Evolutionary conservation across 1,284 basidiomycete genomes (phyloP).

Genomic region (Trametes hirsuta): DNA sequence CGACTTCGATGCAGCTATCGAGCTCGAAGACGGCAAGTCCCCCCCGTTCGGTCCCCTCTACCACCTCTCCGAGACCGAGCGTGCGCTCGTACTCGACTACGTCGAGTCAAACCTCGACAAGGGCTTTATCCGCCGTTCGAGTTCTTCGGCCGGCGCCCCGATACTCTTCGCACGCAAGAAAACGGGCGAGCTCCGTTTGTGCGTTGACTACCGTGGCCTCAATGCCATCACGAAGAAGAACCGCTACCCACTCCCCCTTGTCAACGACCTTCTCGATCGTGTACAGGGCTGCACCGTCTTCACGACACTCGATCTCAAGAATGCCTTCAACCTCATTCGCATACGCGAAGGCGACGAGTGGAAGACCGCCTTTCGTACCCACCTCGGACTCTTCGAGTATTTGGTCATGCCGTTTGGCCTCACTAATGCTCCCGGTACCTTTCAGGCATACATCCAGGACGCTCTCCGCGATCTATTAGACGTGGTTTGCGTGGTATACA

Average conservation of each 20-base stretch:
- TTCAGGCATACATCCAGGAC: no score
- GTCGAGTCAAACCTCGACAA: conserved; percentile 41
- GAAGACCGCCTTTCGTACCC: conserved; percentile 14
- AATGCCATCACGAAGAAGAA: conserved; percentile 30
- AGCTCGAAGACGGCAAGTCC: conserved; percentile 11
- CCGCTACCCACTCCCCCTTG: no score
- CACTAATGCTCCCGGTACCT: no score
- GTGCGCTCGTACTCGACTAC: conserved; percentile 33
- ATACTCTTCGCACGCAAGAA: conserved; percentile 51
- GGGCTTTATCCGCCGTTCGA: conserved; percentile 40
- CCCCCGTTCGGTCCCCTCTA: conserved; percentile 27
- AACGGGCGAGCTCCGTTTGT: conserved; percentile 41
- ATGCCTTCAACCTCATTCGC: conserved; percentile 6
- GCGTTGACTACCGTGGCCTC: conserved; percentile 46
- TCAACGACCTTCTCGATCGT: not conserved
- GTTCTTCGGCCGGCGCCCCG: conserved; percentile 39
- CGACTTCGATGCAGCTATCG: conserved; percentile 11
- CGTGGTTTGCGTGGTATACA: no score
- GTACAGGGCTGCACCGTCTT: conserved; percentile 1
- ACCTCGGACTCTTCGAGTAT: conserved; percentile 12
- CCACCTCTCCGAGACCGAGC: conserved; percentile 27
- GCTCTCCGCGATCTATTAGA: no score
- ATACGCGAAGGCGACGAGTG: conserved; percentile 11
- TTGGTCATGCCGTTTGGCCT: no score
- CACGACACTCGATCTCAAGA: conserved; percentile 6